A percentile compares a stretch with the other conserved stretches of the same genome.
Evolutionary conservation across 306 rosid species (phyloP).

Genomic region (Begonia peltatifolia): DNA sequence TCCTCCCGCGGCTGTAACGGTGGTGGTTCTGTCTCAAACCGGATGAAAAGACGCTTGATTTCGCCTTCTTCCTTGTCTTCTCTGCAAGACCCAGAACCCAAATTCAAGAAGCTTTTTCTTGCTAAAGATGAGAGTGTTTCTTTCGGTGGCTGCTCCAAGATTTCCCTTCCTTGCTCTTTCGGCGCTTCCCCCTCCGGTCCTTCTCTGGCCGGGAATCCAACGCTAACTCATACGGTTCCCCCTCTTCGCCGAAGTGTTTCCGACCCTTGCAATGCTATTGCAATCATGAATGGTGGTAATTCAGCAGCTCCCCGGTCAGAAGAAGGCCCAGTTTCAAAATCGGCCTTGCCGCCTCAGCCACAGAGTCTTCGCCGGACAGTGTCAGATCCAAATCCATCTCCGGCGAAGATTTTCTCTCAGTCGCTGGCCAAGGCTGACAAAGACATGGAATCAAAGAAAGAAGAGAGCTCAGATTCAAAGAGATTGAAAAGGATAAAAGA

Average conservation of each 20-base stretch:
- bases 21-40: background rate
- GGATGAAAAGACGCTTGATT: slow-evolving; percentile 4
- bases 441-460: background rate
- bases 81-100: background rate
- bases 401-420: background rate
- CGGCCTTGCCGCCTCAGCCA: slow-evolving; percentile 2
- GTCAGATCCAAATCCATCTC: slow-evolving; percentile 8
- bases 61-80: background rate
- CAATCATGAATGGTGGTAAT: background rate
- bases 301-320: background rate
- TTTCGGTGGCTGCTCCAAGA: slow-evolving; percentile 7
- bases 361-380: slow-evolving; percentile 8
- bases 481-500: slow-evolving; percentile 6
- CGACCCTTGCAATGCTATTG: background rate
- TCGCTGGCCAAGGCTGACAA: background rate
- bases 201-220: too few relatives aligned
- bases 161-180: slow-evolving; percentile 4
- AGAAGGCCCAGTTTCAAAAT: too few relatives aligned
- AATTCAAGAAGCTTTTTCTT: slow-evolving; percentile 4
- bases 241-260: slow-evolving; percentile 11
- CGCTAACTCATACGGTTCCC: background rate
- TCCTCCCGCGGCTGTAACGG: background rate
- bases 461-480: slow-evolving; percentile 10
- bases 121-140: slow-evolving; percentile 1
- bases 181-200: background rate